Percentiles rank a stretch among this genome's conserved stretches.
phyloP scores from a whole-genome alignment of 768 basidiomycete genomes.

The Leccinum longicurvipes region DNA sequence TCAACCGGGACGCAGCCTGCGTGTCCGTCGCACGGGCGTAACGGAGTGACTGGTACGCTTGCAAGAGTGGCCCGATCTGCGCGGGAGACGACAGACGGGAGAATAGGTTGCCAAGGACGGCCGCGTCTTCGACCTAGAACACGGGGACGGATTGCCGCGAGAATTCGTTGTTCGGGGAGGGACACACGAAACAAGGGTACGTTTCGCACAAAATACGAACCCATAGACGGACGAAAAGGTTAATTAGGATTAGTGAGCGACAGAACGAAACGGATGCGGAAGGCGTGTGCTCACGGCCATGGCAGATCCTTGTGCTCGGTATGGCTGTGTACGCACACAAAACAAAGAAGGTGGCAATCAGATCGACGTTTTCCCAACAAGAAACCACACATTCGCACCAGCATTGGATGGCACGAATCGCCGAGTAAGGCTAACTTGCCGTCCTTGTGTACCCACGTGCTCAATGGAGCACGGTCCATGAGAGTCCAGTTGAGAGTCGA shows the following conservation, averaged over 20 bases:
- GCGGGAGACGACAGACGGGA: conserved; percentile 39
- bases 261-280: neutral
- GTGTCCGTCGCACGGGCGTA: conserved; percentile 46
- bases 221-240: neutral
- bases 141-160: neutral
- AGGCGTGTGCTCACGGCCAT: conserved; percentile 40
- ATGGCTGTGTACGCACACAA: conserved; percentile 34
- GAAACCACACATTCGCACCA: conserved; percentile 23
- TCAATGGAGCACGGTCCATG: conserved; percentile 46
- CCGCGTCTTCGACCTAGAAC: conserved; percentile 35
- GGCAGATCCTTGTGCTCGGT: conserved; percentile 53
- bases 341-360: neutral
- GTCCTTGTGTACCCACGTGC: conserved; percentile 45
- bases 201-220: neutral
- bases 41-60: conserved; percentile 52
- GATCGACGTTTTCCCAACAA: neutral
- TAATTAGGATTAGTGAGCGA: neutral
- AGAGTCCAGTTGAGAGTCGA: conserved; percentile 46
- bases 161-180: neutral
- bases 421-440: conserved; percentile 47
- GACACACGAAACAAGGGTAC: neutral
- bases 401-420: conserved; percentile 58
- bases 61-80: conserved; percentile 46
- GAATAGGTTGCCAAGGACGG: conserved; percentile 48
- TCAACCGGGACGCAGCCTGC: conserved; percentile 47